Conservation (phyloP, 495 filamentous ascomycete species). For the Trichoderma gamsii region DNA sequence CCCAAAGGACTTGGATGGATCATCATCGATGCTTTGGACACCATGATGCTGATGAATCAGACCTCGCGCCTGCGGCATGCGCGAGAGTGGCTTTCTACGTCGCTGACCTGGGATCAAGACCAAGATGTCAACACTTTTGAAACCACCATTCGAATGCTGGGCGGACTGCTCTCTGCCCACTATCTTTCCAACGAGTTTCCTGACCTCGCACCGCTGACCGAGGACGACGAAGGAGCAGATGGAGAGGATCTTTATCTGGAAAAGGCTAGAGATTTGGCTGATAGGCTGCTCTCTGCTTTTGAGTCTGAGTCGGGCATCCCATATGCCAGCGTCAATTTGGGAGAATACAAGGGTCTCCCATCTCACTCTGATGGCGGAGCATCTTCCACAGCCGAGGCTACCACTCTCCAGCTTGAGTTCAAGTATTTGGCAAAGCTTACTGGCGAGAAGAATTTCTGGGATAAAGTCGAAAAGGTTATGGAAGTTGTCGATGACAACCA, state of each 20-base stretch:
- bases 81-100: constrained; percentile 81
- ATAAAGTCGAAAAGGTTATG: constrained; percentile 84
- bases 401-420: constrained; percentile 89
- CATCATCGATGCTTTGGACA: constrained; percentile 93
- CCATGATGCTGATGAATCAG: constrained; percentile 96
- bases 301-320: constrained; percentile 81
- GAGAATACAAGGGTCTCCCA: constrained; percentile 60
- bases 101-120: constrained; percentile 78
- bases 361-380: constrained; percentile 85
- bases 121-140: constrained; percentile 98
- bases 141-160: constrained; percentile 96
- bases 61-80: constrained; percentile 80
- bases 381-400: constrained; percentile 88
- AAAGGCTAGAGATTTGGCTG: constrained; percentile 87
- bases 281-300: constrained; percentile 80
- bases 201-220: constrained; percentile 55
- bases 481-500: constrained; percentile 77
- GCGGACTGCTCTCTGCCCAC: constrained; percentile 88
- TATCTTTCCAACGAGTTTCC: constrained; percentile 77
- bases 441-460: constrained; percentile 87
- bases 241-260: constrained; percentile 92
- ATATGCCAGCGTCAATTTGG: constrained; percentile 84
- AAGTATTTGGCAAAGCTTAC: constrained; percentile 96
- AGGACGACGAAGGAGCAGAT: constrained; percentile 58
- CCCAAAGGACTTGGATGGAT: constrained; percentile 89